These are phyloP conservation scores for Trichoderma gamsii DNA, from an alignment of 495 filamentous ascomycete species.

Conservation along the genomic window DNA sequence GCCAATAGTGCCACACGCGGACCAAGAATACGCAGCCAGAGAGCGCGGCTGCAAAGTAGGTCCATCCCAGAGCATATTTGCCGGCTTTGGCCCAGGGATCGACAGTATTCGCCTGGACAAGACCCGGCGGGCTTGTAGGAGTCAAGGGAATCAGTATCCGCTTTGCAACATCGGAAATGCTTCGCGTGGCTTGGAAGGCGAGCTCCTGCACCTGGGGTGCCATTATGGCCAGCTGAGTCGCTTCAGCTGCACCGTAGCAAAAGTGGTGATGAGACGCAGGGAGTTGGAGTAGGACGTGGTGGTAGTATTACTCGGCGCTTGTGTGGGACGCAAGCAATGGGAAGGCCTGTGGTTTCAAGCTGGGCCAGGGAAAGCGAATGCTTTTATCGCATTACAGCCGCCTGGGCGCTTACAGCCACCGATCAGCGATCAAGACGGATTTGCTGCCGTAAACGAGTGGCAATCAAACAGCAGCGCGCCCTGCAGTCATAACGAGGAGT, in stretches of 20 bases:
- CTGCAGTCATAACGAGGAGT: conserved; percentile 31
- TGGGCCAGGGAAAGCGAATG: conserved; percentile 3
- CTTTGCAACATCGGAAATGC: conserved; percentile 49
- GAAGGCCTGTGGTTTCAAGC: conserved; percentile 10
- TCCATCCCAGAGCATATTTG: conserved; percentile 83
- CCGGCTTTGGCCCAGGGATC: conserved; percentile 77
- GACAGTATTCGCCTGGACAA: conserved; percentile 65
- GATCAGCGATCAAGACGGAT: conserved; percentile 6
- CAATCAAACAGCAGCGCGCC: conserved; percentile 13
- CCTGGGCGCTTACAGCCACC: not conserved
- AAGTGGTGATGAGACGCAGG: not conserved
- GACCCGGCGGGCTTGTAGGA: conserved; percentile 59
- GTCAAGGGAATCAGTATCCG: conserved; percentile 68
- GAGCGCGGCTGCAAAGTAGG: conserved; percentile 74
- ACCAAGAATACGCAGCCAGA: conserved; percentile 56
- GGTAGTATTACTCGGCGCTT: not conserved
- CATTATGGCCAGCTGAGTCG: conserved; percentile 21
- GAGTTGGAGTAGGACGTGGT: not conserved
- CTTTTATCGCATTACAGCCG: conserved; percentile 10
- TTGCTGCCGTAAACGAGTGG: conserved; percentile 9
- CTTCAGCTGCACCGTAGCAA: conserved; percentile 1
- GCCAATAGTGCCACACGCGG: conserved; percentile 76
- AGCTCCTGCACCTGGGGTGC: conserved; percentile 26
- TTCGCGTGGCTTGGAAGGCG: conserved; percentile 23
- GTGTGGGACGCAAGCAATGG: conserved; percentile 19